phyloP scores from a whole-genome alignment of 2,329 filamentous ascomycete species.

The Seiridium unicorne region DNA sequence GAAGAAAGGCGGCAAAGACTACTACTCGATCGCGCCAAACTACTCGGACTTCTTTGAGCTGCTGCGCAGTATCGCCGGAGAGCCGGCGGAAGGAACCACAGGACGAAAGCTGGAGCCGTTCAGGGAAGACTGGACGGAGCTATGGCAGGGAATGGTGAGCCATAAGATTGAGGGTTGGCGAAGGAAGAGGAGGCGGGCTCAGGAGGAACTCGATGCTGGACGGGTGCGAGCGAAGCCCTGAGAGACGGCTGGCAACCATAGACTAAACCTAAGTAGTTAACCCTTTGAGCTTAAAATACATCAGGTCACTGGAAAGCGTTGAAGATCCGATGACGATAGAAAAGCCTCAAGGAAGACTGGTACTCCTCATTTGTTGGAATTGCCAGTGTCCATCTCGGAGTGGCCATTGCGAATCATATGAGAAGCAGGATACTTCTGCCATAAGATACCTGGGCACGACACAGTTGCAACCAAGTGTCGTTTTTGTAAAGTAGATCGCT shows the following conservation, averaged over 20 bases:
- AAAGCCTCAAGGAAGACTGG: too few species aligned
- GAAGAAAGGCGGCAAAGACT: constrained; percentile 28
- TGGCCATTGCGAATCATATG: too few species aligned
- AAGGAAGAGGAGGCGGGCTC: constrained; percentile 24
- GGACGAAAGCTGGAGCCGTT: constrained; percentile 40
- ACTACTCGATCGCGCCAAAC: constrained; percentile 26
- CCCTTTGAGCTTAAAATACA: too few species aligned
- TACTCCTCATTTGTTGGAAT: too few species aligned
- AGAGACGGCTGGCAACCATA: background rate
- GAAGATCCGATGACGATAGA: too few species aligned
- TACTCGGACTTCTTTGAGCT: constrained; percentile 38
- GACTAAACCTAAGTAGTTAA: background rate
- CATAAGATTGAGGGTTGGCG: constrained; percentile 27
- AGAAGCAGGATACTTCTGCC: too few species aligned
- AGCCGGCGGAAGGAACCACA: constrained; percentile 33
- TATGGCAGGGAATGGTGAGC: constrained; percentile 28
- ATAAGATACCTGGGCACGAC: too few species aligned
- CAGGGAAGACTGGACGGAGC: constrained; percentile 34
- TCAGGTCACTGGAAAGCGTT: too few species aligned
- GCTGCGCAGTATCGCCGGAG: constrained; percentile 37
- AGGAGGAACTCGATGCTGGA: constrained; percentile 15
- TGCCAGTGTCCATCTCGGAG: too few species aligned
- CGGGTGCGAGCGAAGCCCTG: constrained; percentile 18
- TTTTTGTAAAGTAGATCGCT: too few species aligned
- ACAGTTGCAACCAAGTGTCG: too few species aligned